Evolutionary conservation across 495 filamentous ascomycete genomes (phyloP).

Genomic region (Friedmanniomyces endolithicus): DNA sequence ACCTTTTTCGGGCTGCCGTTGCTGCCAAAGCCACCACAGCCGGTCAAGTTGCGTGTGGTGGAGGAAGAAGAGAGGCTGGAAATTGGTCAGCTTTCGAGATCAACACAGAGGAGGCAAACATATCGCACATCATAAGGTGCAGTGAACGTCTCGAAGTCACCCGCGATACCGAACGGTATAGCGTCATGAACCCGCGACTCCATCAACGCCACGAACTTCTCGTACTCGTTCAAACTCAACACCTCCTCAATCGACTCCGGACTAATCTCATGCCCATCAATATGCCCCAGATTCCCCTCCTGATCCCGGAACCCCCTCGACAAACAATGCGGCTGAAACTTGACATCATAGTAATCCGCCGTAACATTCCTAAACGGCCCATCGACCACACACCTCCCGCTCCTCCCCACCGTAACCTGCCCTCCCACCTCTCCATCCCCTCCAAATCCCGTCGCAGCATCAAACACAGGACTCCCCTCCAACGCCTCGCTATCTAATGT

Average conservation of each 20-base stretch:
- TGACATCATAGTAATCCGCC: constrained; percentile 11
- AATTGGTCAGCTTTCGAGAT: background rate
- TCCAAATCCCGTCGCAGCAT: constrained; percentile 2
- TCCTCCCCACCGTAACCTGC: constrained; percentile 1
- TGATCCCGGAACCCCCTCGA: constrained; percentile 9
- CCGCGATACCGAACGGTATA: constrained; percentile 8
- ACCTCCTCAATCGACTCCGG: constrained; percentile 8
- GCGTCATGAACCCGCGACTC: constrained; percentile 8
- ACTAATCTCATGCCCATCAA: constrained; percentile 3
- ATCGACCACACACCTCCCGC: constrained; percentile 17
- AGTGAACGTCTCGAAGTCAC: constrained; percentile 11
- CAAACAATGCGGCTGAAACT: constrained; percentile 17
- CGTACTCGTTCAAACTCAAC: background rate
- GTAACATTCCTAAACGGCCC: constrained; percentile 18
- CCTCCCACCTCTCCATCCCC: constrained; percentile 8
- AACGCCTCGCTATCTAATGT: constrained; percentile 8
- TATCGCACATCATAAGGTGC: constrained; percentile 3
- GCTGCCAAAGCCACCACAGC: constrained; percentile 16
- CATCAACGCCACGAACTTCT: background rate
- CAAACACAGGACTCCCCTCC: constrained; percentile 1
- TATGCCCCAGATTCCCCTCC: constrained; percentile 1
- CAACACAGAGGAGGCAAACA: background rate
- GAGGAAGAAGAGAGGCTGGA: constrained; percentile 11
- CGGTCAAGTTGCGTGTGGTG: constrained; percentile 15
- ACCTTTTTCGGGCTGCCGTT: background rate